These are phyloP conservation scores for Umbelopsis sp. DNA, from an alignment of 192 early-diverging fungal genomes.

Conservation along the genomic window DNA sequence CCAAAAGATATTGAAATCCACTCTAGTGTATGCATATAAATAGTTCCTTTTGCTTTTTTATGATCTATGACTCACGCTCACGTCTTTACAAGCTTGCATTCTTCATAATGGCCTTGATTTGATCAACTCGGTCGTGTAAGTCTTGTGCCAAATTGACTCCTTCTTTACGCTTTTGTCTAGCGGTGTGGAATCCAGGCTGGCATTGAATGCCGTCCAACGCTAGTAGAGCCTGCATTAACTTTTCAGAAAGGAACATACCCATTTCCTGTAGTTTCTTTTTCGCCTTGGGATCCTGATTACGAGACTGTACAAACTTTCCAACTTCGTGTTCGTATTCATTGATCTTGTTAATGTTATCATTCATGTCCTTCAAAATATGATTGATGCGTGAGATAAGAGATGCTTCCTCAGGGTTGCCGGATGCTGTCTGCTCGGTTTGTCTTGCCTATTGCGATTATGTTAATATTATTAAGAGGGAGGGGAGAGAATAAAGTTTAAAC, in stretches of 20 bases:
- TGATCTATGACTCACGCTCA: too few relatives aligned
- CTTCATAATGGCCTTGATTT: constrained; percentile 45
- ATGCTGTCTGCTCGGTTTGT: constrained; percentile 41
- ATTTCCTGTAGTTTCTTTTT: constrained; percentile 69
- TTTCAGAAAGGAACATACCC: constrained; percentile 69
- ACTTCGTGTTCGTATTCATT: constrained; percentile 50
- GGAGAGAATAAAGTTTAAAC: too few relatives aligned
- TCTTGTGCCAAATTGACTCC: constrained; percentile 74
- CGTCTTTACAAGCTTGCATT: neutral
- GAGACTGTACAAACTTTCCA: constrained; percentile 39
- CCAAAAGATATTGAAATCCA: too few relatives aligned
- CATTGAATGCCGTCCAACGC: constrained; percentile 75
- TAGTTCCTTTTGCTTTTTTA: neutral
- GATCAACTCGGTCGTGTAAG: constrained; percentile 78
- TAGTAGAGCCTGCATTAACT: constrained; percentile 77
- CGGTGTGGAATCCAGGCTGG: constrained; percentile 69
- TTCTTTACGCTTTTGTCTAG: constrained; percentile 71
- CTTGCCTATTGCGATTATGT: neutral
- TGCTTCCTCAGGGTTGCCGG: constrained; percentile 57
- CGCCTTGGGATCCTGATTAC: constrained; percentile 42
- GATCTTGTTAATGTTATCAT: constrained; percentile 43
- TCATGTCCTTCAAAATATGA: constrained; percentile 37
- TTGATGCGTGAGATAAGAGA: constrained; percentile 51
- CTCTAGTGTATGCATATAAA: neutral
- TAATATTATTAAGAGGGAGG: too few relatives aligned